phyloP scores from a whole-genome alignment of 345 rosid species.

The Pistacia vera region DNA sequence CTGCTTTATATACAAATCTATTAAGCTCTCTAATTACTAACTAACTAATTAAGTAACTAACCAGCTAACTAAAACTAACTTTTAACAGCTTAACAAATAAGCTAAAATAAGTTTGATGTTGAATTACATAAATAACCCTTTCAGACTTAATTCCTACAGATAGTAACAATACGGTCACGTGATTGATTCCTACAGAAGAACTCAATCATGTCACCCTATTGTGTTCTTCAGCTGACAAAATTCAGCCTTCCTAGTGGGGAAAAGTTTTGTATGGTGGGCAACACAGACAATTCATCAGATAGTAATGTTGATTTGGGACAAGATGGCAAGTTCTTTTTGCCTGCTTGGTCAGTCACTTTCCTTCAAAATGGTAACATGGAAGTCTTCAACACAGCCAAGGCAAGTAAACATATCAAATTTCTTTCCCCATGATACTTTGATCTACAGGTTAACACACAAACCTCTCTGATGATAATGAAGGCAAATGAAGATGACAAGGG shows the following conservation, averaged over 20 bases:
- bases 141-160: too few relatives aligned
- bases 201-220: not conserved
- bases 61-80: too few relatives aligned
- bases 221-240: not conserved
- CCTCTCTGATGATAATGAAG: slow-evolving; percentile 11
- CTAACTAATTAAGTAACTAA: too few relatives aligned
- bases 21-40: too few relatives aligned
- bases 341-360: slow-evolving; percentile 33
- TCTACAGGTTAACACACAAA: slow-evolving; percentile 29
- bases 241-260: not conserved
- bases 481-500: not conserved
- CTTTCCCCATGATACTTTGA: not conserved
- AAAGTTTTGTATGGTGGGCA: slow-evolving; percentile 8
- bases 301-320: not conserved
- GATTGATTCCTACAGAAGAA: too few relatives aligned
- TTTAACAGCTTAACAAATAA: too few relatives aligned
- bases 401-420: not conserved
- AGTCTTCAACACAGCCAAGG: slow-evolving; percentile 38
- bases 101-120: too few relatives aligned
- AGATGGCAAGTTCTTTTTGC: slow-evolving; percentile 13
- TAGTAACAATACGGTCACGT: too few relatives aligned
- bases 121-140: too few relatives aligned
- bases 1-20: too few relatives aligned
- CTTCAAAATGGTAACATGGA: slow-evolving; percentile 26
- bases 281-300: not conserved